Percentiles rank a stretch among this genome's conserved stretches.
phyloP scores from a whole-genome alignment of 1,284 basidiomycete species.

The Ustilago lituana region DNA sequence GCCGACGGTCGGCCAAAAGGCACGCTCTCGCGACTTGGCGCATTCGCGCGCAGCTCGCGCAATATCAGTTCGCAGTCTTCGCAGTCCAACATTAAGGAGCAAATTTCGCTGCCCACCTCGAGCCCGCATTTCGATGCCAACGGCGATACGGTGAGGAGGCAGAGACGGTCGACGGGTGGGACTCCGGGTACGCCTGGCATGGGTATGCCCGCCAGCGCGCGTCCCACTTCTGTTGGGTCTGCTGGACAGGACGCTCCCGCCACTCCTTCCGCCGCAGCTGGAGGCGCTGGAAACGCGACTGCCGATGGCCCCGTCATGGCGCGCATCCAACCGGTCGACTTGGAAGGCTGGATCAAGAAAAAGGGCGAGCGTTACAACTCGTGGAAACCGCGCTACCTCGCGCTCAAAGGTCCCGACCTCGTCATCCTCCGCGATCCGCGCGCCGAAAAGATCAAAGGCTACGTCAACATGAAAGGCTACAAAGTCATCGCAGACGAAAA shows the following conservation, averaged over 20 bases:
- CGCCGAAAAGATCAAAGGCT: conserved; percentile 82
- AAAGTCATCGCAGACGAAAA: conserved; percentile 93
- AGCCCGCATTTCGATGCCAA: conserved; percentile 59
- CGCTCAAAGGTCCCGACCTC: conserved; percentile 84
- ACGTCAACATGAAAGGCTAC: conserved; percentile 90
- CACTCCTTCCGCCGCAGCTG: conserved; percentile 44
- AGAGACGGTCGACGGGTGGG: conserved; percentile 35
- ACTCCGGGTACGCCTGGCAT: conserved; percentile 15
- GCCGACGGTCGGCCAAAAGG: conserved; percentile 41
- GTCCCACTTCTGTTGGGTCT: conserved; percentile 26
- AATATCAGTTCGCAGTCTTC: conserved; percentile 36
- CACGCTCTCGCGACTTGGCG: conserved; percentile 57
- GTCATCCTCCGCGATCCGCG: conserved; percentile 57
- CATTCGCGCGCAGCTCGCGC: conserved; percentile 40
- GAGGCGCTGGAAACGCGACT: conserved; percentile 27
- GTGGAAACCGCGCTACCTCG: conserved; percentile 92
- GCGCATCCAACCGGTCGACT: conserved; percentile 62
- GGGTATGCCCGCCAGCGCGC: conserved; percentile 22
- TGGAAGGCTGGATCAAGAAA: conserved; percentile 87
- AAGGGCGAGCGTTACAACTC: conserved; percentile 90
- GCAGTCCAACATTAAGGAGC: conserved; percentile 55
- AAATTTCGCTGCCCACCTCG: conserved; percentile 63
- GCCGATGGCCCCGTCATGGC: conserved; percentile 55
- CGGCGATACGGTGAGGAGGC: conserved; percentile 52
- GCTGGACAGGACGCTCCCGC: conserved; percentile 31